Evolutionary conservation across 2,329 filamentous ascomycete species (phyloP).

Genomic region (Pseudocercospora fijiensis): DNA sequence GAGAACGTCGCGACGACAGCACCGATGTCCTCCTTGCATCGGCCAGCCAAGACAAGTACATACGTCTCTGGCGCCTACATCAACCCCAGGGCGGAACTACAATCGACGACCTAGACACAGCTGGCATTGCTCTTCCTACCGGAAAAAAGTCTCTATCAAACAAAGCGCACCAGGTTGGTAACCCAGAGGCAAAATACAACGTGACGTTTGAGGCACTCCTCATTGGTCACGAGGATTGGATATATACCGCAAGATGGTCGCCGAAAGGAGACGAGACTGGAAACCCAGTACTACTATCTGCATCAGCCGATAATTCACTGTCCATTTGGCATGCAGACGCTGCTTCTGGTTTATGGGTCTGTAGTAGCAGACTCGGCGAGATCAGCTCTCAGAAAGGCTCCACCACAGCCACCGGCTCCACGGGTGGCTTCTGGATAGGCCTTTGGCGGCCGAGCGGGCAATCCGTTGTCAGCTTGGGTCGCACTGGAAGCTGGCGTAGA

Average conservation of each 20-base stretch:
- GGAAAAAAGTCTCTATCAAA: constrained; percentile 68
- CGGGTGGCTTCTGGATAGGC: constrained; percentile 94
- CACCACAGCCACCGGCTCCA: constrained; percentile 92
- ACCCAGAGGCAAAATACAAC: constrained; percentile 64
- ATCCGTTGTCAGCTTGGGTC: constrained; percentile 76
- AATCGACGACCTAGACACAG: constrained; percentile 2
- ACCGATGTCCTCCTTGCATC: constrained; percentile 82
- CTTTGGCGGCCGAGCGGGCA: constrained; percentile 80
- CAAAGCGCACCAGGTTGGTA: constrained; percentile 76
- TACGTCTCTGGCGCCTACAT: constrained; percentile 87
- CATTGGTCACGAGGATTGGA: constrained; percentile 96
- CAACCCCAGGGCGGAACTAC: constrained; percentile 52
- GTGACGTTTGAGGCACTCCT: constrained; percentile 92
- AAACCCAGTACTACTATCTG: constrained; percentile 63
- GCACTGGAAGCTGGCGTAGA: constrained; percentile 88
- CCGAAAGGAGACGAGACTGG: constrained; percentile 46
- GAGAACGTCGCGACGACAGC: constrained; percentile 54
- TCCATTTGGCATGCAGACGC: constrained; percentile 88
- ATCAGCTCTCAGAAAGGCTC: constrained; percentile 94
- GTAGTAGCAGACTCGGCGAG: constrained; percentile 79
- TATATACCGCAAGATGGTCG: constrained; percentile 83
- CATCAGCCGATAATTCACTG: constrained; percentile 92
- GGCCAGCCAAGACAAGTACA: constrained; percentile 95
- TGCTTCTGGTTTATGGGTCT: constrained; percentile 86
- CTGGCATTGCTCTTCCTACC: constrained; percentile 10